Percentiles rank a stretch among this genome's conserved stretches.
phyloP scores from a whole-genome alignment of 1,284 basidiomycete species.

The Laetiporus sulphureus region DNA sequence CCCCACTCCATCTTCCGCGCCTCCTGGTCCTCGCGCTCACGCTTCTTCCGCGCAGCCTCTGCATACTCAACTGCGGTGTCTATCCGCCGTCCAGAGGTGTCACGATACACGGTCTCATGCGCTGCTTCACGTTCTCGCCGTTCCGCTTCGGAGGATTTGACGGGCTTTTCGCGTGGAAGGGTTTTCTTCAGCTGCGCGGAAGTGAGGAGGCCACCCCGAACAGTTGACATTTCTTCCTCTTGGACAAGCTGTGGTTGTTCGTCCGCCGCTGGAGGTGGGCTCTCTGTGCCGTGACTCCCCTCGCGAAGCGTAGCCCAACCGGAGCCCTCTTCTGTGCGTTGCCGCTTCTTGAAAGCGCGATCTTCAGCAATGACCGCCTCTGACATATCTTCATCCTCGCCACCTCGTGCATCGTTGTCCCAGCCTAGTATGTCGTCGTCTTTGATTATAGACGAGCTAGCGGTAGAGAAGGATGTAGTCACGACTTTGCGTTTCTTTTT shows the following conservation, averaged over 20 bases:
- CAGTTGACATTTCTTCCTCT: slow-evolving; percentile 34
- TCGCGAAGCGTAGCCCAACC: slow-evolving; percentile 55
- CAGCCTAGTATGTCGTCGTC: slow-evolving; percentile 67
- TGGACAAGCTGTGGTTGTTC: slow-evolving; percentile 63
- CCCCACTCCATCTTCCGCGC: slow-evolving; percentile 95
- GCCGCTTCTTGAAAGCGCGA: slow-evolving; percentile 72
- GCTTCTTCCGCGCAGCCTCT: slow-evolving; percentile 73
- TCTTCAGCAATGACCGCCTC: slow-evolving; percentile 65
- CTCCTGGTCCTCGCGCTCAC: slow-evolving; percentile 78
- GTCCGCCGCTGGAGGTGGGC: slow-evolving; percentile 51
- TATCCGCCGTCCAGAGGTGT: slow-evolving; percentile 82
- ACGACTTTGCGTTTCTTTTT: slow-evolving; percentile 69
- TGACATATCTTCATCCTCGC: slow-evolving; percentile 40
- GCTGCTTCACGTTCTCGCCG: slow-evolving; percentile 56
- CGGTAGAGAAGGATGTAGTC: slow-evolving; percentile 25
- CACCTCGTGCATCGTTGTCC: slow-evolving; percentile 44
- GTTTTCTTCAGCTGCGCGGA: slow-evolving; percentile 57
- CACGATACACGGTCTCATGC: slow-evolving; percentile 93
- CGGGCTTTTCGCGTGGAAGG: slow-evolving; percentile 28
- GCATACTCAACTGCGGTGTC: slow-evolving; percentile 81
- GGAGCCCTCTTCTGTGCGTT: slow-evolving; percentile 37
- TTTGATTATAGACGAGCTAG: slow-evolving; percentile 35
- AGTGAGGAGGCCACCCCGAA: slow-evolving; percentile 74
- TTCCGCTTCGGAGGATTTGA: slow-evolving; percentile 33
- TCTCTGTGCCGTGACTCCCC: slow-evolving; percentile 37